These are phyloP conservation scores for Vachellia pachyceras DNA, from an alignment of 306 rosid genomes.

Conservation along the genomic window DNA sequence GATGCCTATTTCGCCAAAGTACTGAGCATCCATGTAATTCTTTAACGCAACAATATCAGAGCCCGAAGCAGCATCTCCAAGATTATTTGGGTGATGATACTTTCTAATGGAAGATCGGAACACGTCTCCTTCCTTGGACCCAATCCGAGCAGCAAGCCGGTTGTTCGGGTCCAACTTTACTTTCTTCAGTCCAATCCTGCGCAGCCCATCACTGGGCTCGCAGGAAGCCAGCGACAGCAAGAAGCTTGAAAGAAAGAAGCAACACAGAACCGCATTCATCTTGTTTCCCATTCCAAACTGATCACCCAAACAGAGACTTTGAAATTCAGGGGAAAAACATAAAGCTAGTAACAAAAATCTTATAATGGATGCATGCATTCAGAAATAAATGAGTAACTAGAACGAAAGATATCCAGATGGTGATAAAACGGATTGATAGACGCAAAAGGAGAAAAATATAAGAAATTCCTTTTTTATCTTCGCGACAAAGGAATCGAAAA, in stretches of 20 bases:
- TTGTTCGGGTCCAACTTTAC: slow-evolving; percentile 47
- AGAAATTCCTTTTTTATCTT: no score
- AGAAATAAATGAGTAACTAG: background rate
- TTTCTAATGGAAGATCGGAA: slow-evolving; percentile 50
- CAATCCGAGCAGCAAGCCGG: slow-evolving; percentile 48
- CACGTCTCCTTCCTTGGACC: slow-evolving; percentile 41
- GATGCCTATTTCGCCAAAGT: slow-evolving; percentile 81
- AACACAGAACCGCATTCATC: slow-evolving; percentile 45
- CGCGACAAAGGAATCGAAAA: no score
- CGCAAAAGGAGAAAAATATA: background rate
- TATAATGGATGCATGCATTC: background rate
- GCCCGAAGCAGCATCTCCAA: slow-evolving; percentile 38
- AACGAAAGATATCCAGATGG: background rate
- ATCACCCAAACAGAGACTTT: slow-evolving; percentile 28
- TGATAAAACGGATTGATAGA: background rate
- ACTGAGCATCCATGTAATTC: slow-evolving; percentile 96
- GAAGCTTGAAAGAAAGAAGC: slow-evolving; percentile 53
- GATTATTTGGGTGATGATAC: slow-evolving; percentile 40
- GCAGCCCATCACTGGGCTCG: slow-evolving; percentile 58
- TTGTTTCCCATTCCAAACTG: slow-evolving; percentile 65
- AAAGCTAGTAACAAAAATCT: background rate
- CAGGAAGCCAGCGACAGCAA: slow-evolving; percentile 55
- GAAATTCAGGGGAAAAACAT: background rate
- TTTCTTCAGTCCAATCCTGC: slow-evolving; percentile 79
- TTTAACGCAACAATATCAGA: slow-evolving; percentile 63